These are phyloP conservation scores for Populus euphratica DNA, from an alignment of 345 rosid genomes.

Conservation along the genomic window DNA sequence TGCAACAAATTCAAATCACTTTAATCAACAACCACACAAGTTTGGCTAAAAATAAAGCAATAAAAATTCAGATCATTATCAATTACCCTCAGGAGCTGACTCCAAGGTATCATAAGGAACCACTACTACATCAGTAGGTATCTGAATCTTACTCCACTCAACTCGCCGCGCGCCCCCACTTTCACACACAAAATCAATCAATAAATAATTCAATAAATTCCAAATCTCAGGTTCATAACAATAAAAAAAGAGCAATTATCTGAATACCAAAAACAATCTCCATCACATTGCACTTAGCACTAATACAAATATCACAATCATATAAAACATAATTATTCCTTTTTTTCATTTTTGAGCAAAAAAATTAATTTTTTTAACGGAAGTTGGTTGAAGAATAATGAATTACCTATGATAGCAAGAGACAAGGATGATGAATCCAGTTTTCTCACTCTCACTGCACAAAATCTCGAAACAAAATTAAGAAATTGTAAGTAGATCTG, in stretches of 20 bases:
- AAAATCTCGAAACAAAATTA: neutral
- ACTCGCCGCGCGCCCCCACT: constrained; percentile 54
- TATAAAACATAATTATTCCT: neutral
- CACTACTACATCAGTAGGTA: constrained; percentile 55
- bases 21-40: neutral
- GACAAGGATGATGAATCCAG: constrained; percentile 83
- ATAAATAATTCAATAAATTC: neutral
- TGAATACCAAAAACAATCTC: neutral
- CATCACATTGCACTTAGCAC: constrained; percentile 22
- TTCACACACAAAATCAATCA: constrained; percentile 5
- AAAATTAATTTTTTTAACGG: neutral
- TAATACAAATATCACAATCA: neutral
- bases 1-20: constrained; percentile 20
- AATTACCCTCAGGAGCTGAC: constrained; percentile 36
- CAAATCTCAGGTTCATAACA: neutral
- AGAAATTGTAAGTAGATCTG: neutral
- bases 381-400: neutral
- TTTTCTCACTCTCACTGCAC: constrained; percentile 65
- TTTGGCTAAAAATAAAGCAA: neutral
- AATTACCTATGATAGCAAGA: constrained; percentile 72
- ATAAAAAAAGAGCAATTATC: no score
- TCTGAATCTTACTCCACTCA: constrained; percentile 60
- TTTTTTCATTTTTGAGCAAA: neutral
- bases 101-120: constrained; percentile 51
- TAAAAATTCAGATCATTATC: neutral